Evolutionary conservation across 306 rosid genomes (phyloP).

Genomic region (Prunus fruticosa): DNA sequence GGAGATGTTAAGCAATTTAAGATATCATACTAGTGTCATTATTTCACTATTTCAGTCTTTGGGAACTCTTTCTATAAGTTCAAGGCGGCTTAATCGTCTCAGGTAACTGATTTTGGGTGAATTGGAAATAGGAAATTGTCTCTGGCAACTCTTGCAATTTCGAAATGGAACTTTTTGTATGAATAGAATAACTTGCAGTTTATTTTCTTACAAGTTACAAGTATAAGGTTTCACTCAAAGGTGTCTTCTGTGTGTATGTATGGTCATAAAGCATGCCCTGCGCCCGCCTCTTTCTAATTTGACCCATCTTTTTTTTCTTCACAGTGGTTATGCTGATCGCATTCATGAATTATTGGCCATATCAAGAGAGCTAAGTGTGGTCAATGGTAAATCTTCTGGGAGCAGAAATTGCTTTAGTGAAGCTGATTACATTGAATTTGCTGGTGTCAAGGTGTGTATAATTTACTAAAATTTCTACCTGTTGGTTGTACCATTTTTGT

Average conservation of each 20-base stretch:
- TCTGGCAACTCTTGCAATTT: neutral
- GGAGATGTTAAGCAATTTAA: constrained; percentile 96
- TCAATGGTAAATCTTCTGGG: constrained; percentile 53
- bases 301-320: constrained; percentile 17
- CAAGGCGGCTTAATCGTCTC: constrained; percentile 89
- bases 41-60: constrained; percentile 91
- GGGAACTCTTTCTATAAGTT: constrained; percentile 92
- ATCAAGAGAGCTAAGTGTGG: constrained; percentile 76
- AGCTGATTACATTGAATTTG: constrained; percentile 90
- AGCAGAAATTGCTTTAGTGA: constrained; percentile 71
- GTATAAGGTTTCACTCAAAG: neutral
- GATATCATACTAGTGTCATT: constrained; percentile 98
- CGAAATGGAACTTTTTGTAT: neutral
- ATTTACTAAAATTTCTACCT: constrained; percentile 13
- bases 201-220: neutral
- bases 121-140: neutral
- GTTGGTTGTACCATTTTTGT: constrained; percentile 7
- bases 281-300: constrained; percentile 22
- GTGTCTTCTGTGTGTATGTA: neutral
- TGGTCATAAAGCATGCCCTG: constrained; percentile 10
- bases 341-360: constrained; percentile 78
- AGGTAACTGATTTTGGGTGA: constrained; percentile 49
- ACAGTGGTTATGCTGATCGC: constrained; percentile 96
- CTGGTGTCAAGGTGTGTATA: constrained; percentile 74
- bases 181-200: neutral